Conservation (phyloP, 306 rosid genomes). For the Adenanthera pavonina region DNA sequence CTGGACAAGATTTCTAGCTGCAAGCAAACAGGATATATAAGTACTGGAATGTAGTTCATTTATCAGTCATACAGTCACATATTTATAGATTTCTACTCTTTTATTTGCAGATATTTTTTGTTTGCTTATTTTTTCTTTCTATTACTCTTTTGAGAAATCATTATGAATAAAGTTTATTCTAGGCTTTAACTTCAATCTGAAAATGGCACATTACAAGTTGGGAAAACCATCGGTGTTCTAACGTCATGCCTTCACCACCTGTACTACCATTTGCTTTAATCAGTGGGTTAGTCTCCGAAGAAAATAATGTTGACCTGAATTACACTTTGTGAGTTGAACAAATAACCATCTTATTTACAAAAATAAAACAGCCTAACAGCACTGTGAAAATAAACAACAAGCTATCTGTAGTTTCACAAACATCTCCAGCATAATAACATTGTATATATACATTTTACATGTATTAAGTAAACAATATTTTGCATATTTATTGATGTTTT, state of each 20-base stretch:
- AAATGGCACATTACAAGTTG: neutral
- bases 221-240: constrained; percentile 2
- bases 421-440: constrained; percentile 1
- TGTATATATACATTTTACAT: neutral
- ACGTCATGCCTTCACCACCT: constrained; percentile 7
- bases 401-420: constrained; percentile 14
- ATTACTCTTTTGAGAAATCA: neutral
- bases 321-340: neutral
- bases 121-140: neutral
- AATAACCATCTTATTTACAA: constrained; percentile 22
- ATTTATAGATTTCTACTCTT: neutral
- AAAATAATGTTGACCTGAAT: neutral
- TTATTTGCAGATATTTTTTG: neutral
- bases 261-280: constrained; percentile 15
- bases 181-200: neutral
- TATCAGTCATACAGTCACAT: neutral
- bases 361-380: constrained; percentile 25
- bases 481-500: constrained; percentile 17
- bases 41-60: neutral
- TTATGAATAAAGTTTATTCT: neutral
- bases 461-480: neutral
- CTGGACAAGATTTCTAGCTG: constrained; percentile 64
- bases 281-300: neutral
- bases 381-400: constrained; percentile 7
- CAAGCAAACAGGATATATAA: constrained; percentile 37